These are phyloP conservation scores for Neophaeococcomyces aloes DNA, from an alignment of 2,329 filamentous ascomycete genomes.

Conservation along the genomic window DNA sequence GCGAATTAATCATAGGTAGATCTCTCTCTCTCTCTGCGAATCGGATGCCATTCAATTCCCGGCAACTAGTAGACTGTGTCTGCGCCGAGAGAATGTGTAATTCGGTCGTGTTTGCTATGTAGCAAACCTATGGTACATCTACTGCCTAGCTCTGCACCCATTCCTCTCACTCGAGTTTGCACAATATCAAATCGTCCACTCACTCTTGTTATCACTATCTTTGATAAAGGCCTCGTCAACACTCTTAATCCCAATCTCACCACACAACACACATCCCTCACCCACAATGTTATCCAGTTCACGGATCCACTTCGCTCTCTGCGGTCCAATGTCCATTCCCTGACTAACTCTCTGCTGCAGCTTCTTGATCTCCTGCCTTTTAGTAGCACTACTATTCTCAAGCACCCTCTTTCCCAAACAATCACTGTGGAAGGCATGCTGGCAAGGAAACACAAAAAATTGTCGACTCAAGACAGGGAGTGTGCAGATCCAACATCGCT, in stretches of 20 bases:
- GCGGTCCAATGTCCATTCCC: conserved; percentile 57
- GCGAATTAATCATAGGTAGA: too few relatives aligned
- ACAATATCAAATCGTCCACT: conserved; percentile 58
- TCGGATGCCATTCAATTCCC: too few relatives aligned
- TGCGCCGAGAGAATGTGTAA: too few relatives aligned
- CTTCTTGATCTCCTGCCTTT: conserved; percentile 70
- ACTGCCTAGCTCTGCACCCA: too few relatives aligned
- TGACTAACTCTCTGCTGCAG: conserved; percentile 74
- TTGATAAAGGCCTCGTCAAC: conserved; percentile 88
- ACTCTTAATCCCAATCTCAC: conserved; percentile 85
- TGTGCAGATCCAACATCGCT: conserved; percentile 82
- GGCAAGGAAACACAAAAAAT: conserved; percentile 97
- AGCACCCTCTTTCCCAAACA: conserved; percentile 80
- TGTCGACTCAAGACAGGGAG: conserved; percentile 78
- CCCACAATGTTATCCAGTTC: conserved; percentile 91
- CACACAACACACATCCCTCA: conserved; percentile 83
- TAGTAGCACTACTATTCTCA: conserved; percentile 65
- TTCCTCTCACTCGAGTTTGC: too few relatives aligned
- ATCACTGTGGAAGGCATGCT: conserved; percentile 95
- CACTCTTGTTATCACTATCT: conserved; percentile 58
- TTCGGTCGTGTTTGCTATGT: too few relatives aligned
- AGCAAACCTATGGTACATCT: too few relatives aligned
- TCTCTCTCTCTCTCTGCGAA: too few relatives aligned
- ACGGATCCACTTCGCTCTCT: conserved; percentile 69
- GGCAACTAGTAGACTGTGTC: too few relatives aligned